A percentile compares a stretch with the other conserved stretches of the same genome.
phyloP scores from a whole-genome alignment of 2,329 filamentous ascomycete genomes.

The Ophiosphaerella korrae region DNA sequence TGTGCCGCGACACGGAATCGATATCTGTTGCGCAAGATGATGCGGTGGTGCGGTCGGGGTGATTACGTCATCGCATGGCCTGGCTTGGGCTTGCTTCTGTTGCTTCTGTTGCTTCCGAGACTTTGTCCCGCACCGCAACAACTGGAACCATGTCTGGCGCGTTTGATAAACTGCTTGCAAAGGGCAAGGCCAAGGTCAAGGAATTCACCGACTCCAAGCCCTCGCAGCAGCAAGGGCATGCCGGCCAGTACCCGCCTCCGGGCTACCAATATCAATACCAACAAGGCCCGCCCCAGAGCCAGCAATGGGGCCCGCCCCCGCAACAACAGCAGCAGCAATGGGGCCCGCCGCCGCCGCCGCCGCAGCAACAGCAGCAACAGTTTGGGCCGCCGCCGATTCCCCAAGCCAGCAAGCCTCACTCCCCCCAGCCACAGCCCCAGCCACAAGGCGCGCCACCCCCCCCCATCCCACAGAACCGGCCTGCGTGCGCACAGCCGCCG shows the following conservation, averaged over 20 bases:
- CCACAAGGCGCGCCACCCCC: conserved; percentile 11
- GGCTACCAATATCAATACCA: conserved; percentile 18
- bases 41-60: background rate
- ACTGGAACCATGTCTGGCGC: conserved; percentile 30
- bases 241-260: conserved; percentile 18
- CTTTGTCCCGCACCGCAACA: too few species aligned
- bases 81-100: conserved; percentile 11
- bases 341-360: conserved; percentile 10
- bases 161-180: conserved; percentile 43
- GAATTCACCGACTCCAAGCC: conserved; percentile 32
- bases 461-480: conserved; percentile 37
- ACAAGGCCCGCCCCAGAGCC: conserved; percentile 20
- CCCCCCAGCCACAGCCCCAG: conserved; percentile 9
- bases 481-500: conserved; percentile 30
- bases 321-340: conserved; percentile 22
- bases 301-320: conserved; percentile 25
- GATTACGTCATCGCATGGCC: conserved; percentile 13
- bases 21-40: too few species aligned
- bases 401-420: conserved; percentile 37
- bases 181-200: conserved; percentile 46
- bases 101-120: too few species aligned
- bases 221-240: conserved; percentile 28
- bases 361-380: conserved; percentile 30
- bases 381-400: conserved; percentile 36
- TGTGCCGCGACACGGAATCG: too few species aligned